Evolutionary conservation across 768 basidiomycete genomes (phyloP).

Genomic region (Pleurotus eryngii): DNA sequence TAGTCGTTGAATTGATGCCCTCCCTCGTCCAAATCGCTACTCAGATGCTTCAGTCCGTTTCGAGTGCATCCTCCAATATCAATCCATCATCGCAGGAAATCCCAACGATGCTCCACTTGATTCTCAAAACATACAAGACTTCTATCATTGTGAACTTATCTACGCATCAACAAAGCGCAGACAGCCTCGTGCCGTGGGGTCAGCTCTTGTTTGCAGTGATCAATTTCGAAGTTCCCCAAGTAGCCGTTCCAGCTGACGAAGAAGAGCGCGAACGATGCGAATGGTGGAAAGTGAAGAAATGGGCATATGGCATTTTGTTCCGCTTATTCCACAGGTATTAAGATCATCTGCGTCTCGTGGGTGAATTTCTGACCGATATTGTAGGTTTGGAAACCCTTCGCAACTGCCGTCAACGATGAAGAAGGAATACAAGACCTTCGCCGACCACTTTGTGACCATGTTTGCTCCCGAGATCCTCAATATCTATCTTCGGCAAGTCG

Average conservation of each 20-base stretch:
- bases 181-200: slow-evolving; percentile 86
- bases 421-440: slow-evolving; percentile 65
- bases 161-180: slow-evolving; percentile 67
- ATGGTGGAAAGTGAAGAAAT: slow-evolving; percentile 94
- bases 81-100: slow-evolving; percentile 52
- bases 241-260: slow-evolving; percentile 64
- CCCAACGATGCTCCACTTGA: slow-evolving; percentile 80
- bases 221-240: slow-evolving; percentile 63
- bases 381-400: slow-evolving; percentile 81
- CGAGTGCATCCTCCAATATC: slow-evolving; percentile 46
- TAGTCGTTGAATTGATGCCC: slow-evolving; percentile 69
- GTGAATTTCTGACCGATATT: not conserved
- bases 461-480: slow-evolving; percentile 89
- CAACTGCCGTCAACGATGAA: slow-evolving; percentile 76
- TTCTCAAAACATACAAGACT: slow-evolving; percentile 84
- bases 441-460: slow-evolving; percentile 68
- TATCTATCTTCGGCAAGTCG: slow-evolving; percentile 68
- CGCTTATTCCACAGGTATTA: slow-evolving; percentile 70
- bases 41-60: slow-evolving; percentile 45
- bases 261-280: slow-evolving; percentile 75
- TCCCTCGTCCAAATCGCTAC: slow-evolving; percentile 71
- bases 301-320: slow-evolving; percentile 83
- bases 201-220: slow-evolving; percentile 76
- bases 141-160: slow-evolving; percentile 75
- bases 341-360: not conserved